Percentiles rank a stretch among this genome's conserved stretches.
These are phyloP conservation scores for Barnettozyma populi DNA, from an alignment of 805 yeast species.

Conservation along the genomic window DNA sequence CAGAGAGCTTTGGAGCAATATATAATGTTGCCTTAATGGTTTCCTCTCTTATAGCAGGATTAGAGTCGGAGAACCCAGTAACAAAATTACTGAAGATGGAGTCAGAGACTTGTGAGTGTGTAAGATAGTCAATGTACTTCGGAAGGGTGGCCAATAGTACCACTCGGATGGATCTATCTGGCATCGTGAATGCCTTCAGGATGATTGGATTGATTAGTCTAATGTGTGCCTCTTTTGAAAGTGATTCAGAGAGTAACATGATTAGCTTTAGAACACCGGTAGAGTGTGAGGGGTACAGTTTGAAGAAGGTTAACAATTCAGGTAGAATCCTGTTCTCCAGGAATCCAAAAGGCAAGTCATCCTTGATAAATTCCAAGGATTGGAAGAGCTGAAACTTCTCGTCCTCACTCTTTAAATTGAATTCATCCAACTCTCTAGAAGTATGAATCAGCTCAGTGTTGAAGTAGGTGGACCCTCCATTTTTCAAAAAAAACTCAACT, in stretches of 20 bases:
- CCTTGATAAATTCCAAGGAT: constrained; percentile 30
- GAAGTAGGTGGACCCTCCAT: constrained; percentile 24
- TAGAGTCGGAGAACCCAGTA: constrained; percentile 85
- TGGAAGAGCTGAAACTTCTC: constrained; percentile 48
- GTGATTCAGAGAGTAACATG: constrained; percentile 27
- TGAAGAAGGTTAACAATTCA: constrained; percentile 48
- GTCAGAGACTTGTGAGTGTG: constrained; percentile 58
- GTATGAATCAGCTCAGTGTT: constrained; percentile 45
- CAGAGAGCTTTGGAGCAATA: constrained; percentile 60
- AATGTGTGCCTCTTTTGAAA: constrained; percentile 33
- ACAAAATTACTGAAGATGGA: constrained; percentile 61
- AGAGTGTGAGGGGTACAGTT: constrained; percentile 25
- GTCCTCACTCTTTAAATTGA: constrained; percentile 45
- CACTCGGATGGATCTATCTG: constrained; percentile 75
- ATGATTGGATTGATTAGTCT: constrained; percentile 53
- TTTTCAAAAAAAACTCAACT: constrained; percentile 23
- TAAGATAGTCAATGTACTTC: constrained; percentile 41
- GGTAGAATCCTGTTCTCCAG: constrained; percentile 65
- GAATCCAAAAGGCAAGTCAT: constrained; percentile 44
- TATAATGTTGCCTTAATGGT: constrained; percentile 62
- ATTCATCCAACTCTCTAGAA: constrained; percentile 47
- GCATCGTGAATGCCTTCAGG: constrained; percentile 53
- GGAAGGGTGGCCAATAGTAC: constrained; percentile 64
- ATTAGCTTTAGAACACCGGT: constrained; percentile 24
- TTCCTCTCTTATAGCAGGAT: constrained; percentile 71